Percentiles rank a stretch among this genome's conserved stretches.
These are phyloP conservation scores for Hypomontagnella monticulosa DNA, from an alignment of 495 filamentous ascomycete genomes.

Conservation along the genomic window DNA sequence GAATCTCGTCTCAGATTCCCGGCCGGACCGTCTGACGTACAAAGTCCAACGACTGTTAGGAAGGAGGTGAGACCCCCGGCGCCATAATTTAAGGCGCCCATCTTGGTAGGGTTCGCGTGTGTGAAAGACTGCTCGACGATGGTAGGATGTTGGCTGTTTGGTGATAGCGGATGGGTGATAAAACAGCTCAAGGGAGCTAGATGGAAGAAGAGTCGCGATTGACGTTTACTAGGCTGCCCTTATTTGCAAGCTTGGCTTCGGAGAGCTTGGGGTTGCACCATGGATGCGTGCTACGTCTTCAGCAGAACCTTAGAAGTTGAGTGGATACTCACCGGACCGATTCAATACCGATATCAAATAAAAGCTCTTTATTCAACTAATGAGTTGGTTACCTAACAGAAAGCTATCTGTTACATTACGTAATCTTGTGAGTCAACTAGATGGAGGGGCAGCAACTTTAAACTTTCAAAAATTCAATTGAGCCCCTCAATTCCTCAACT, in stretches of 20 bases:
- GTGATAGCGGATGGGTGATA: constrained; percentile 15
- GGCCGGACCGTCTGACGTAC: constrained; percentile 59
- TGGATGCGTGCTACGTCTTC: neutral
- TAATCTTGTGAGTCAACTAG: constrained; percentile 29
- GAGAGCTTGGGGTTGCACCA: constrained; percentile 34
- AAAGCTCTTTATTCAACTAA: neutral
- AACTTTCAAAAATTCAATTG: constrained; percentile 20
- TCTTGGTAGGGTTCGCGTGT: constrained; percentile 46
- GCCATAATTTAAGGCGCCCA: constrained; percentile 70
- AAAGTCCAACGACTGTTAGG: constrained; percentile 85
- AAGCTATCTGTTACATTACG: neutral
- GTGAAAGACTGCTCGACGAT: constrained; percentile 11
- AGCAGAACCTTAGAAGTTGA: neutral
- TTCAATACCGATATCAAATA: constrained; percentile 3
- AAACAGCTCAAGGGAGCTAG: constrained; percentile 37
- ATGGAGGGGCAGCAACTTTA: constrained; percentile 32
- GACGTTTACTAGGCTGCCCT: constrained; percentile 41
- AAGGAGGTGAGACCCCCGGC: constrained; percentile 73
- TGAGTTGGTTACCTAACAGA: constrained; percentile 6
- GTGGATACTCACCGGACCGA: constrained; percentile 18
- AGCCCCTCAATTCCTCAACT: constrained; percentile 15
- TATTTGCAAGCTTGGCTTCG: constrained; percentile 29
- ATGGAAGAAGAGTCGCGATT: constrained; percentile 36
- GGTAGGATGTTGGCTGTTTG: constrained; percentile 17
- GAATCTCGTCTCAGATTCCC: constrained; percentile 2